Percentiles rank a stretch among this genome's conserved stretches.
These are phyloP conservation scores for Sporothrix euskadiensis DNA, from an alignment of 2,329 filamentous ascomycete genomes.

Conservation along the genomic window DNA sequence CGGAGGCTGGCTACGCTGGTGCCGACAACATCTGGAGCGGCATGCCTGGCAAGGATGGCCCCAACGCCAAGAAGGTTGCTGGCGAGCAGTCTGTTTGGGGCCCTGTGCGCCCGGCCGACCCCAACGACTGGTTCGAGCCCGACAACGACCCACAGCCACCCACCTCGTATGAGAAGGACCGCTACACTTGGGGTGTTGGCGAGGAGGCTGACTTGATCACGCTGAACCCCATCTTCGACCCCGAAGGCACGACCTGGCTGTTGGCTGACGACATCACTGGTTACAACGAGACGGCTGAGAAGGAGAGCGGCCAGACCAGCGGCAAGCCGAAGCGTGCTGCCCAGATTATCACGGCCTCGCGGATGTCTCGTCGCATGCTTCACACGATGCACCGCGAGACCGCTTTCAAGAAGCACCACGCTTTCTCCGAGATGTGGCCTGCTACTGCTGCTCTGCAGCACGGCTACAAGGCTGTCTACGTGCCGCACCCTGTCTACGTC, in stretches of 20 bases:
- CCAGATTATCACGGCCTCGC: constrained; percentile 83
- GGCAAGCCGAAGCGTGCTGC: constrained; percentile 71
- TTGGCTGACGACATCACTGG: constrained; percentile 81
- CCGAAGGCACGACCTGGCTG: constrained; percentile 81
- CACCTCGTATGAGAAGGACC: constrained; percentile 72
- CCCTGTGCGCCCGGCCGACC: constrained; percentile 67
- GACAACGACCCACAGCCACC: constrained; percentile 75
- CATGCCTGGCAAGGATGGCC: constrained; percentile 46
- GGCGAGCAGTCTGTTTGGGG: constrained; percentile 77
- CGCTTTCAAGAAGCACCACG: constrained; percentile 78
- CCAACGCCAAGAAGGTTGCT: constrained; percentile 36
- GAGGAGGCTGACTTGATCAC: constrained; percentile 92
- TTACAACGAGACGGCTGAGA: constrained; percentile 61
- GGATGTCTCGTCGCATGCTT: constrained; percentile 78
- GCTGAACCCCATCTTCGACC: constrained; percentile 89
- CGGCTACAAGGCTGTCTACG: constrained; percentile 88
- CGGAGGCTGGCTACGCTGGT: constrained; percentile 65
- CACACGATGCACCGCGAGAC: constrained; percentile 90
- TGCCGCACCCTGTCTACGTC: constrained; percentile 83
- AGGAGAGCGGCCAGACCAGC: constrained; percentile 42
- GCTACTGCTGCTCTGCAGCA: constrained; percentile 85
- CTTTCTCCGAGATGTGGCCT: constrained; percentile 97
- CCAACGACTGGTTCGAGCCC: constrained; percentile 69
- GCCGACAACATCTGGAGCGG: constrained; percentile 68
- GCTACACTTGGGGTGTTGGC: constrained; percentile 81